Conservation (phyloP, 805 yeast genomes). For the Kuraishia ogatae region DNA sequence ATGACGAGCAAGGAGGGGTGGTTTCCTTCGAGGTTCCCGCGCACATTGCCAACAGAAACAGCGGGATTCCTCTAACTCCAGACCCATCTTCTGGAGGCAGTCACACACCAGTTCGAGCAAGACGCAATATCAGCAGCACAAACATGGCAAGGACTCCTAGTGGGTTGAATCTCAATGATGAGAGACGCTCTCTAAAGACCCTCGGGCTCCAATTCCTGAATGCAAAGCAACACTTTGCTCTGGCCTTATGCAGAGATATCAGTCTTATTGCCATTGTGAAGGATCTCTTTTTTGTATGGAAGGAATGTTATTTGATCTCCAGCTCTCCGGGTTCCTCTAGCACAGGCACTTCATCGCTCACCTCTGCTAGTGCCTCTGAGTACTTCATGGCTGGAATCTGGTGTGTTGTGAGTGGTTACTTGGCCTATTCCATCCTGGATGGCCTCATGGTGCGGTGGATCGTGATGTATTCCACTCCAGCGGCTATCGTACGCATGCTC, state of each 20-base stretch:
- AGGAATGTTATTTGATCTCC: conserved; percentile 16
- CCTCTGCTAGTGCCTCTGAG: conserved; percentile 66
- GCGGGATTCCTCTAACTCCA: too few species aligned
- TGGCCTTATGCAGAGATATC: conserved; percentile 73
- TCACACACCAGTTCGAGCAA: background rate
- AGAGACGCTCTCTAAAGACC: conserved; percentile 34
- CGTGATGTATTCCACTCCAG: conserved; percentile 79
- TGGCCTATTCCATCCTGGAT: conserved; percentile 77
- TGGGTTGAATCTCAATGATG: conserved; percentile 1
- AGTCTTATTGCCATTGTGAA: conserved; percentile 36
- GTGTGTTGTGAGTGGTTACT: conserved; percentile 83
- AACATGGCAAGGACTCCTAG: background rate
- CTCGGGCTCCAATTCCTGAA: conserved; percentile 65
- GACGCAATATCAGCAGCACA: background rate
- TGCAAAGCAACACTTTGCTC: conserved; percentile 65
- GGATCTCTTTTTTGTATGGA: conserved; percentile 16
- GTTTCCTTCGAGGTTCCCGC: too few species aligned
- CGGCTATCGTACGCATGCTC: conserved; percentile 80
- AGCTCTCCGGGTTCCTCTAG: conserved; percentile 7
- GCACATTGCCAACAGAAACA: too few species aligned
- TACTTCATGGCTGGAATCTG: conserved; percentile 80
- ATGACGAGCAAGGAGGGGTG: too few species aligned
- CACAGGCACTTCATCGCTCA: conserved; percentile 16
- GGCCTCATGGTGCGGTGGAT: conserved; percentile 93
- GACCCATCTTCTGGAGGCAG: background rate